A percentile compares a stretch with the other conserved stretches of the same genome.
phyloP scores from a whole-genome alignment of 2,329 filamentous ascomycete genomes.

The Bipolaris cookei region DNA sequence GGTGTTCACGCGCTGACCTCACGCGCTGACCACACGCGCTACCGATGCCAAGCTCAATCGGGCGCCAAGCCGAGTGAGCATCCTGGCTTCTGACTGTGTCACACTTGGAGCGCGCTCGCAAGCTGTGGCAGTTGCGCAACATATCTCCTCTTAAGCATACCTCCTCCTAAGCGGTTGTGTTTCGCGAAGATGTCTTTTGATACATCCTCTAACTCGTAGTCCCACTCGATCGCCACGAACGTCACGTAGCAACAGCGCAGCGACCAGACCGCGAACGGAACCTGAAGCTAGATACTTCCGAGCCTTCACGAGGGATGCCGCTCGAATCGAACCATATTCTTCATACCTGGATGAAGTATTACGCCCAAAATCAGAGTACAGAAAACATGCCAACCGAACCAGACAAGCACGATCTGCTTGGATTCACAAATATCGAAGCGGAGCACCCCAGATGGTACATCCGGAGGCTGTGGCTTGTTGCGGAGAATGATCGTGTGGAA shows the following conservation, averaged over 20 bases:
- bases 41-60: too few relatives aligned
- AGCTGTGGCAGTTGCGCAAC: not conserved
- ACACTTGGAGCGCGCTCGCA: not conserved
- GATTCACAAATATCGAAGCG: conserved; percentile 2
- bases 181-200: not conserved
- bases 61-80: not conserved
- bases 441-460: conserved; percentile 5
- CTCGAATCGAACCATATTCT: conserved; percentile 4
- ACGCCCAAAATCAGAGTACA: not conserved
- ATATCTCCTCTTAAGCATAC: too few relatives aligned
- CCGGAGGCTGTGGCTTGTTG: conserved; percentile 6
- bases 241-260: conserved; percentile 7
- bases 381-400: not conserved
- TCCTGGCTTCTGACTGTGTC: not conserved
- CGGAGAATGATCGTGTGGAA: conserved; percentile 1
- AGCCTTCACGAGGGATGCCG: conserved; percentile 6
- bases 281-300: conserved; percentile 1
- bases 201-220: conserved; percentile 1
- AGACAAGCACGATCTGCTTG: conserved; percentile 6
- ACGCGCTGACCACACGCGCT: too few relatives aligned
- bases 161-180: not conserved
- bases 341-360: conserved; percentile 3
- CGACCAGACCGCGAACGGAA: not conserved
- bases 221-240: conserved; percentile 3
- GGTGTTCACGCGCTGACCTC: too few relatives aligned